Evolutionary conservation across 106 monocot genomes (phyloP).

Genomic region (Dendrobium catenatum): DNA sequence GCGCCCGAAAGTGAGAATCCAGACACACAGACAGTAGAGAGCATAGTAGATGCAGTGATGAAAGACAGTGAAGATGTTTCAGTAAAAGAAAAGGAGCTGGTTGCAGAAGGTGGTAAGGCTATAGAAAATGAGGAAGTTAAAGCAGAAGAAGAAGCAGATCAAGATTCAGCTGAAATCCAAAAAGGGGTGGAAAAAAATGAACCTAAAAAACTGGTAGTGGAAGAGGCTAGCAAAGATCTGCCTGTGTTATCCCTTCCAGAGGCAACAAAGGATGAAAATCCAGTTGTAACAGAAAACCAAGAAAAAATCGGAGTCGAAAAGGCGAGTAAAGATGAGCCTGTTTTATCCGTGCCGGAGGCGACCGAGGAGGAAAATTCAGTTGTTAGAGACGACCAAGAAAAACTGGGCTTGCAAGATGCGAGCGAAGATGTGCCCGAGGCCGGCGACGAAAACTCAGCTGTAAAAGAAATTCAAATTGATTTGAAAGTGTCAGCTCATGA

Average conservation of each 20-base stretch:
- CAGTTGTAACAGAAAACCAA: background rate
- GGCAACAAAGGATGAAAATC: background rate
- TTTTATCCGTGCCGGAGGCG: too few species aligned
- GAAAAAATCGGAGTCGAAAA: background rate
- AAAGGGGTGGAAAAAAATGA: background rate
- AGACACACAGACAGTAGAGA: background rate
- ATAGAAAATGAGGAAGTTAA: background rate
- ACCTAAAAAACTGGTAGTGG: background rate
- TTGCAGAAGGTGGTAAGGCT: too few species aligned
- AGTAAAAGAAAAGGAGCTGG: background rate
- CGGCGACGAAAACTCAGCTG: background rate
- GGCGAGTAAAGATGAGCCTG: background rate
- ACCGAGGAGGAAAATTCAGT: background rate
- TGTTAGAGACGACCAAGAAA: background rate
- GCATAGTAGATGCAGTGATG: background rate
- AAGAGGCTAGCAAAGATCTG: background rate
- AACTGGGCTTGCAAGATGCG: background rate
- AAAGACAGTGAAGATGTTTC: background rate
- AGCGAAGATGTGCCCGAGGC: background rate
- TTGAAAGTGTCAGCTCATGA: background rate
- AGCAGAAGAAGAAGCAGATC: background rate
- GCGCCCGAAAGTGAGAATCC: background rate
- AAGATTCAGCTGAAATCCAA: background rate
- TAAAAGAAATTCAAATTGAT: background rate
- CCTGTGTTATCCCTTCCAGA: background rate